Percentiles rank a stretch among this genome's conserved stretches.
Evolutionary conservation across 306 rosid species (phyloP).

Genomic region (Lotus japonicus): DNA sequence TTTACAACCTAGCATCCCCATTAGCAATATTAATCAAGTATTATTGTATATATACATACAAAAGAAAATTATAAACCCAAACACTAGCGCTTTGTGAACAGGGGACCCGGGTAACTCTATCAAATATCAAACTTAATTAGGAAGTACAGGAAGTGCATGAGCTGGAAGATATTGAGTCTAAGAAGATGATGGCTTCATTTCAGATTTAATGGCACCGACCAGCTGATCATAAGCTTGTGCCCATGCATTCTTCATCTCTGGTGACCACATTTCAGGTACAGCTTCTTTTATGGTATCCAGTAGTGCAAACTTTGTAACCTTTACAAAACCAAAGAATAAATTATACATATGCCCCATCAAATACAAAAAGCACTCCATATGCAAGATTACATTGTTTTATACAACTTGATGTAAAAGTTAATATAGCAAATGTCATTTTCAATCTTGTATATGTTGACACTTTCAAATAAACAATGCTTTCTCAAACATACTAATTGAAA

Average conservation of each 20-base stretch:
- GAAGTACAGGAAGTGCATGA: background rate
- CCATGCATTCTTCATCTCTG: slow-evolving; percentile 75
- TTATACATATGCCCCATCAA: too few relatives aligned
- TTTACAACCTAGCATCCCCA: background rate
- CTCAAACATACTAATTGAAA: background rate
- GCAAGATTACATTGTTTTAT: too few relatives aligned
- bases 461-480: background rate
- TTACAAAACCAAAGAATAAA: background rate
- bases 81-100: background rate
- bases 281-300: slow-evolving; percentile 70
- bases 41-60: background rate
- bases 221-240: slow-evolving; percentile 74
- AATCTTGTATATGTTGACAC: background rate
- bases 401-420: too few relatives aligned
- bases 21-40: background rate
- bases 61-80: background rate
- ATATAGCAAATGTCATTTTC: background rate
- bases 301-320: slow-evolving; percentile 71
- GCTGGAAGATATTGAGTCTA: background rate
- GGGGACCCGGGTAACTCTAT: too few relatives aligned
- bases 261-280: slow-evolving; percentile 73
- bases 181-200: slow-evolving; percentile 54
- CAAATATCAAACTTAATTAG: slow-evolving; percentile 2
- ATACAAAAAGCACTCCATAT: too few relatives aligned
- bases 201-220: slow-evolving; percentile 67